Percentiles rank a stretch among this genome's conserved stretches.
Conservation (phyloP, 805 yeast genomes). For the Wickerhamomyces subpelliculosus region DNA sequence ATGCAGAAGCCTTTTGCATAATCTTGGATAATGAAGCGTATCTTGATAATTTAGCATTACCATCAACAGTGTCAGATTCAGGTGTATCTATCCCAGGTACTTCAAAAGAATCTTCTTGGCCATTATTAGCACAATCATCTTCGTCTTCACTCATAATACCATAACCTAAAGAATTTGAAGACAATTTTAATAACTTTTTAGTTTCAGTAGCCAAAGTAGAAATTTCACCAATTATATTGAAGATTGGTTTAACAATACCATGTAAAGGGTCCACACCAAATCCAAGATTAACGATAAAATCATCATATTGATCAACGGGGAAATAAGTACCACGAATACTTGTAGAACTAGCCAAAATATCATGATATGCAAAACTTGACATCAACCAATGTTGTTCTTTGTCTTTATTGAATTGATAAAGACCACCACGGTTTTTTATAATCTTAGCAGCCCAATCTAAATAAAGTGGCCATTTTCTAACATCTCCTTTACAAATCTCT, state of each 20-base stretch:
- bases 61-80: conserved; percentile 14
- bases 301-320: conserved; percentile 51
- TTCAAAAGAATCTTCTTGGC: conserved; percentile 6
- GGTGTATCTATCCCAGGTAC: conserved; percentile 21
- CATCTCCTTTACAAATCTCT: conserved; percentile 79
- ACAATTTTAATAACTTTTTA: conserved; percentile 28
- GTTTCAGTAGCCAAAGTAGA: conserved; percentile 51
- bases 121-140: not conserved
- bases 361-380: conserved; percentile 77
- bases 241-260: conserved; percentile 67
- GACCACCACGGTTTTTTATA: conserved; percentile 56
- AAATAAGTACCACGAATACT: conserved; percentile 60
- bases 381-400: conserved; percentile 64
- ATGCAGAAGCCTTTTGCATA: conserved; percentile 26
- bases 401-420: conserved; percentile 40
- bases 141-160: conserved; percentile 12
- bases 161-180: conserved; percentile 23
- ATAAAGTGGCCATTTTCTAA: conserved; percentile 64
- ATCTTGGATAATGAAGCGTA: conserved; percentile 29
- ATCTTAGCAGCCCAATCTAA: conserved; percentile 60
- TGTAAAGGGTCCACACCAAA: conserved; percentile 60
- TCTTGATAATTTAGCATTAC: conserved; percentile 19
- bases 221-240: conserved; percentile 60
- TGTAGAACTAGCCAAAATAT: conserved; percentile 57
- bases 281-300: conserved; percentile 33